Evolutionary conservation across 1,284 basidiomycete genomes (phyloP), one percentile per base, ranked within the genome.

Genomic region (Chiua sp.): DNA sequence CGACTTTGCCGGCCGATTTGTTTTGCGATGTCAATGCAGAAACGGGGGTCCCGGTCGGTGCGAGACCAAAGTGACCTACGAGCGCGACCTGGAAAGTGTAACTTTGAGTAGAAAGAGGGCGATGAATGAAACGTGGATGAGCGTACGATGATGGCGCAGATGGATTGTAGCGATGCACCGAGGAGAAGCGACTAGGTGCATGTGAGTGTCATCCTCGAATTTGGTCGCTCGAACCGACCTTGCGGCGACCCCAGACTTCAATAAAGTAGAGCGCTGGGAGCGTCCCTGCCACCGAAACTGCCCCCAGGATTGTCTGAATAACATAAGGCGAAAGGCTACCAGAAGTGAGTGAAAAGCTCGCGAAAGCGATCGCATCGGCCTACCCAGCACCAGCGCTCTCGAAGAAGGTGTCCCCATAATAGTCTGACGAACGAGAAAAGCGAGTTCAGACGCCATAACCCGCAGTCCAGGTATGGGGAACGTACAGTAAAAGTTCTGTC

Each of bases 331-430:
- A 82, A 57, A 93, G 77, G 28, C 83, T 87, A 39, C 4, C 30
- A 30, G 12, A 20, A 12, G n/a, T 53, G 32, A 59, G 56, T 28
- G 20, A 53, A 35, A 33, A 10, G 22, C 12, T 20, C 30, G 8
- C 18, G 20, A 28, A 53, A 13, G 53, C 18, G 51, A 47, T 4
- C 11, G 16, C 20, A 39, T 39, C 32, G 26, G 62, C 81, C 63
- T 68, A 86, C 83, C 79, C 68, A 12, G 90, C 89, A 47, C 88
- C 87, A 15, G 91, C 88, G 60, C 82, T 87, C 71, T 90, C 78
- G 80, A 94, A 94, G 81, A 94, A 94, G 0, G 88, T 90, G 59
- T 93, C 90, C 13, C 91, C 91, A 68, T 91, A 92, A 71, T 91
- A 91, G 71, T 91, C 87, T 89, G 47, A 20, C 20, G 20, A 53